Evolutionary conservation across 2,329 filamentous ascomycete species (phyloP).

Genomic region (Hypomyces rosellus): DNA sequence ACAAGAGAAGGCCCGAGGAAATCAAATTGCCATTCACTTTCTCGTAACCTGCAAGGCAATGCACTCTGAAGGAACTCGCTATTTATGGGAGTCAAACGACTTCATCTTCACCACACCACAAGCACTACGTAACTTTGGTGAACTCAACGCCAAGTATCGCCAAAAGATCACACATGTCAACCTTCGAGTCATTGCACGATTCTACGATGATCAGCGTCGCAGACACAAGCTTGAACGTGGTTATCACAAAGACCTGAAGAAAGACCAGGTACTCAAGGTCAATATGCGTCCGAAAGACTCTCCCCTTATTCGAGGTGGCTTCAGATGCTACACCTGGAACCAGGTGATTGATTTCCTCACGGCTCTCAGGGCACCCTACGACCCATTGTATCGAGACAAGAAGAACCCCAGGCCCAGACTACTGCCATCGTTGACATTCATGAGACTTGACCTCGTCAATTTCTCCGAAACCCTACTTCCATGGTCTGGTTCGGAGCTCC

Average conservation of each 20-base stretch:
- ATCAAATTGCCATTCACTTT: conserved; percentile 48
- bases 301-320: conserved; percentile 43
- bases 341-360: conserved; percentile 48
- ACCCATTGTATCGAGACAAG: conserved; percentile 33
- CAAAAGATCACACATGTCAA: conserved; percentile 39
- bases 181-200: conserved; percentile 48
- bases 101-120: conserved; percentile 50
- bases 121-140: conserved; percentile 43
- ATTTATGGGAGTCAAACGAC: conserved; percentile 46
- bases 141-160: conserved; percentile 37
- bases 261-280: conserved; percentile 35
- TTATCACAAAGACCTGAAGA: conserved; percentile 39
- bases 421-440: conserved; percentile 38
- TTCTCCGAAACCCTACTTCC: conserved; percentile 42
- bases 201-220: conserved; percentile 45
- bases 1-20: conserved; percentile 36
- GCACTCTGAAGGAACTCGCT: conserved; percentile 41
- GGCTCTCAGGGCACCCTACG: conserved; percentile 45
- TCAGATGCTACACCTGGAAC: conserved; percentile 49
- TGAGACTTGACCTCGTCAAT: conserved; percentile 51
- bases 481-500: conserved; percentile 41
- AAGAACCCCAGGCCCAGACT: conserved; percentile 35
- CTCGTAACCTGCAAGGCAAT: conserved; percentile 46
- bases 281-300: conserved; percentile 38
- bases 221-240: conserved; percentile 36